Conservation (phyloP, 306 rosid species). For the Dryas octopetala region DNA sequence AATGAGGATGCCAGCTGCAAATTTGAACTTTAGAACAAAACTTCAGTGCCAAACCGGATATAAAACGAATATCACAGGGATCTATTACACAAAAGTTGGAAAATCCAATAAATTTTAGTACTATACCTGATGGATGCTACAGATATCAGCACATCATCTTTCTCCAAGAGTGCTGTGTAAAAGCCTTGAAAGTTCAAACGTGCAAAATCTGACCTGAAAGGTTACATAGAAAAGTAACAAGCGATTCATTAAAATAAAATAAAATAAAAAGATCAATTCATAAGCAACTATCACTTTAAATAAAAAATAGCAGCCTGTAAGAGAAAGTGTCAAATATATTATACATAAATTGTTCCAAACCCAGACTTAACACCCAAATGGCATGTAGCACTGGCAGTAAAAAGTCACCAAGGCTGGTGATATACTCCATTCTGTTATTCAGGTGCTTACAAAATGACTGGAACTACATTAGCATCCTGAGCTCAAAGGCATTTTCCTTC, state of each 20-base stretch:
- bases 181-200: conserved; percentile 94
- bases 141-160: conserved; percentile 78
- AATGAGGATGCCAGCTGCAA: background rate
- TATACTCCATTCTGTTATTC: too few relatives aligned
- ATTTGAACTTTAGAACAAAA: background rate
- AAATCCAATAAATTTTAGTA: conserved; percentile 1
- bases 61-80: background rate
- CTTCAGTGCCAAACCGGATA: background rate
- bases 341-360: background rate
- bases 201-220: conserved; percentile 84
- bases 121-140: conserved; percentile 90
- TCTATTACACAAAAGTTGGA: background rate
- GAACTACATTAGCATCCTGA: too few relatives aligned
- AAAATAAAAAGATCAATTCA: background rate
- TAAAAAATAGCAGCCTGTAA: background rate
- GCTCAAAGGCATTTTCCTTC: too few relatives aligned
- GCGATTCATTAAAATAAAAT: conserved; percentile 17
- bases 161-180: conserved; percentile 82
- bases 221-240: conserved; percentile 24
- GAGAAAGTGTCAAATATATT: conserved; percentile 1
- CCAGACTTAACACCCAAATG: background rate
- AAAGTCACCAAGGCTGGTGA: too few relatives aligned
- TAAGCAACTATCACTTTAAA: background rate
- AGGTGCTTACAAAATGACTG: too few relatives aligned
- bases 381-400: background rate